Conservation (phyloP, 1,284 basidiomycete genomes). For the Exsudoporus floridanus region DNA sequence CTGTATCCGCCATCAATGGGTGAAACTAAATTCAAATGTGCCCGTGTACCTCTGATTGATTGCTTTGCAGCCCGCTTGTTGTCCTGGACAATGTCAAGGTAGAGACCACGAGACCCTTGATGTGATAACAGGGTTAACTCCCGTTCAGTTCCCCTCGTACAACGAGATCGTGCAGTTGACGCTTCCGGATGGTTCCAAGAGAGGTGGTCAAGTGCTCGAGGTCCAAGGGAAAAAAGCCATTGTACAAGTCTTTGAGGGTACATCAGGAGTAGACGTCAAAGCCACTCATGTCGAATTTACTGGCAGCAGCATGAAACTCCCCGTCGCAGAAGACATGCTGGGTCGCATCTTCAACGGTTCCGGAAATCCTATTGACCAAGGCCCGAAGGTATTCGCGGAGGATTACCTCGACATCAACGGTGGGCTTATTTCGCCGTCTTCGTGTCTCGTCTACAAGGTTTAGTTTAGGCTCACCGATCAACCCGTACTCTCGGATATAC, state of each 20-base stretch:
- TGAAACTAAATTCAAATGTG: conserved; percentile 37
- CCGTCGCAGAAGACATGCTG: conserved; percentile 99
- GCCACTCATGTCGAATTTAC: conserved; percentile 98
- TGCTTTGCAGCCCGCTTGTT: conserved; percentile 75
- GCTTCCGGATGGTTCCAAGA: conserved; percentile 91
- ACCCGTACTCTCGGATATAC: conserved; percentile 98
- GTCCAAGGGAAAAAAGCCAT: conserved; percentile 99
- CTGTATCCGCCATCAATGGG: conserved; percentile 97
- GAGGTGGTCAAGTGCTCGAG: conserved; percentile 97
- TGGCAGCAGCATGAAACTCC: conserved; percentile 97
- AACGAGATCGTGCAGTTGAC: conserved; percentile 99
- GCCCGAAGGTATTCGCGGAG: conserved; percentile 98
- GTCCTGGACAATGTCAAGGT: conserved; percentile 99
- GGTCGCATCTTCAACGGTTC: conserved; percentile 99
- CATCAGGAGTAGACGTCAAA: conserved; percentile 96
- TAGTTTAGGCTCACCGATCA: conserved; percentile 89
- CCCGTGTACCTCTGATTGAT: conserved; percentile 5
- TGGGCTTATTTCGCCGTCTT: conserved; percentile 38
- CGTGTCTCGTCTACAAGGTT: conserved; percentile 23
- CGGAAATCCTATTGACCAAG: conserved; percentile 97
- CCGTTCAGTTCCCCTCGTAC: conserved; percentile 90
- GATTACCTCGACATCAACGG: conserved; percentile 99
- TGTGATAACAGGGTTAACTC: conserved; percentile 15
- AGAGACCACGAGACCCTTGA: conserved; percentile 22
- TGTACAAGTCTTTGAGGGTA: conserved; percentile 99